Conservation (phyloP, 352 stramenopile genomes). For the Pythium sp. region DNA sequence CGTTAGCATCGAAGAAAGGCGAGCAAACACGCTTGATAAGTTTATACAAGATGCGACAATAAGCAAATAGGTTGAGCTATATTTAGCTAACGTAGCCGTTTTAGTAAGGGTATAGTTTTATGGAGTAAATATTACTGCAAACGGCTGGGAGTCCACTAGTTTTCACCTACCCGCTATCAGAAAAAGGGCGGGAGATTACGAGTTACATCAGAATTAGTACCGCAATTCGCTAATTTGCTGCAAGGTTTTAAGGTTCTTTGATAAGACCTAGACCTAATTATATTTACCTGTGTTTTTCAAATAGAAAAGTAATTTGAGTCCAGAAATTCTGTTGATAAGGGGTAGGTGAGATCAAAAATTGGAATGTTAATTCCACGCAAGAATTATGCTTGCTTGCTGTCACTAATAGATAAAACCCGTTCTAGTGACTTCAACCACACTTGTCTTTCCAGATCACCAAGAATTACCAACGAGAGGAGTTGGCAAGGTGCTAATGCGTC, state of each 20-base stretch:
- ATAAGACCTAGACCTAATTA: neutral
- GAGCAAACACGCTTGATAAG: neutral
- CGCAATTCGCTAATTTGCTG: neutral
- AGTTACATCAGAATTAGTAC: neutral
- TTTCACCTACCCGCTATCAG: conserved; percentile 30
- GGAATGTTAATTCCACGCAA: neutral
- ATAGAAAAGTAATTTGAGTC: neutral
- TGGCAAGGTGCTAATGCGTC: too few relatives aligned
- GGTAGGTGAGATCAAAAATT: neutral
- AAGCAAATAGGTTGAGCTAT: neutral
- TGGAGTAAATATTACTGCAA: neutral
- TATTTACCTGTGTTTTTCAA: neutral
- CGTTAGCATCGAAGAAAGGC: neutral
- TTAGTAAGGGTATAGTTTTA: neutral
- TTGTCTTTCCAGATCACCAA: too few relatives aligned
- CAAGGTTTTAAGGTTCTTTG: neutral
- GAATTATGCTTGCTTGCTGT: neutral
- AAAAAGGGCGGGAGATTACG: neutral
- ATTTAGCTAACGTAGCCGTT: too few relatives aligned
- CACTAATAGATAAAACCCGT: neutral
- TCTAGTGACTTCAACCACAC: too few relatives aligned
- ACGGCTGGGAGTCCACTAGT: conserved; percentile 32
- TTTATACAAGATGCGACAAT: neutral
- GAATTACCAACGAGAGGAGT: too few relatives aligned
- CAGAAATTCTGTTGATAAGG: neutral